Evolutionary conservation across 148 eudicot genomes (phyloP), one percentile per base, ranked within the genome.

Genomic region (Vaccinium macrocarpon): DNA sequence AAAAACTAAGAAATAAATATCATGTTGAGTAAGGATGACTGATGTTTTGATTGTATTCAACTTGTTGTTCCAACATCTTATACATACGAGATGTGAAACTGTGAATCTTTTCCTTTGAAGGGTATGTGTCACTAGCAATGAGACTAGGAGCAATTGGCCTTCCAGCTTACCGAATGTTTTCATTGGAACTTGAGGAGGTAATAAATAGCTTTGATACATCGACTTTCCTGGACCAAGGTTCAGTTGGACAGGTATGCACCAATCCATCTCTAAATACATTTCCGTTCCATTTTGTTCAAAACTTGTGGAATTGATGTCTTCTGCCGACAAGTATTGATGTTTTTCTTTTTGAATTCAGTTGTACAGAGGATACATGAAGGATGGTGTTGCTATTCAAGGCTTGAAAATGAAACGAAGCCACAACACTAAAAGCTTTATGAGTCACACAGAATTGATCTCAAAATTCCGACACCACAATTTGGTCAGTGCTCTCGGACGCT

Each of bases 401-500:
- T 84, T 93, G 83, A 96, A 93, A 86, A 86, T 92, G 84, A 91
- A 89, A 83, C 87, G 88, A 87, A 92, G 88, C 75, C 88, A 88
- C 51, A 87, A 82, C 70, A 91, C 89, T 77, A 94, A 91, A 16
- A 82, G 87, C 81, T 90, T 92, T 62, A 92, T 89, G 91, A 94
- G 89, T 61, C 93, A 92, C 87, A 85, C 94, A 64, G 97, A 94
- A 84, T 84, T 93, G 83, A 84, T 94, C 82, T 92, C 97, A 49
- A 92, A 93, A 86, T 94, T 97, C 79, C 86, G 99, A 73, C 96
- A 97, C 83, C 95, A 88, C 50, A 89, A 97, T 93, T 90, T 97
- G 91, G 97, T 90, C 83, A 97, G 98, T 49, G 88, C 93, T 84
- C 89, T 97, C 56, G 99, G 99, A 16, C 95, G 95, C 87, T 97